Conservation (phyloP, 2,329 filamentous ascomycete genomes). For the Hypoxylon sp. region DNA sequence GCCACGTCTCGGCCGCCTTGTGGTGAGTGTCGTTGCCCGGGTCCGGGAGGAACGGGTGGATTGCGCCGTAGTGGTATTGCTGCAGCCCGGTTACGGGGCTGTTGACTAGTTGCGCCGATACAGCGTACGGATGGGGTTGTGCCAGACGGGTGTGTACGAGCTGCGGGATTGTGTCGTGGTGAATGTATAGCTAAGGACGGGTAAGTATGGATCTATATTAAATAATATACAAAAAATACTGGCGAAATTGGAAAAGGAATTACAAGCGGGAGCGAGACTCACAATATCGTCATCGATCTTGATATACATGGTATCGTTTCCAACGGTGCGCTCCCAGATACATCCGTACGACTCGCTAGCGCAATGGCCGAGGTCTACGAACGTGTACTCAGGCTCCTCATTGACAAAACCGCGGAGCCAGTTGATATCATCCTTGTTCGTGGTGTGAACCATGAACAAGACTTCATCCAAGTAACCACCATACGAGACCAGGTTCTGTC, state of each 20-base stretch:
- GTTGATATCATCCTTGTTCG: conserved; percentile 56
- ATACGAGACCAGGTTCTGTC: conserved; percentile 60
- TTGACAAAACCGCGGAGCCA: conserved; percentile 58
- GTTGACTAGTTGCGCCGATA: conserved; percentile 71
- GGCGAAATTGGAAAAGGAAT: not conserved
- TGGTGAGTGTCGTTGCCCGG: conserved; percentile 40
- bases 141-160: conserved; percentile 66
- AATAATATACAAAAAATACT: not conserved
- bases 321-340: conserved; percentile 51
- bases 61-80: conserved; percentile 67
- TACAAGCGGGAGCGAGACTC: conserved; percentile 41
- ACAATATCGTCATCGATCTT: conserved; percentile 63
- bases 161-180: conserved; percentile 63
- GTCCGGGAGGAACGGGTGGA: conserved; percentile 68
- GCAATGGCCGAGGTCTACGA: conserved; percentile 53
- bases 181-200: conserved; percentile 45
- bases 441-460: conserved; percentile 60
- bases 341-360: conserved; percentile 54
- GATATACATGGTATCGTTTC: conserved; percentile 58
- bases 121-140: conserved; percentile 64
- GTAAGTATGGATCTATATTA: not conserved
- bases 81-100: conserved; percentile 67
- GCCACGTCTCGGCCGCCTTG: conserved; percentile 55
- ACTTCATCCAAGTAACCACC: conserved; percentile 62
- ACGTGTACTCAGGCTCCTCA: conserved; percentile 57